Evolutionary conservation across 2,329 filamentous ascomycete species (phyloP).

Genomic region (Botrytis aclada): DNA sequence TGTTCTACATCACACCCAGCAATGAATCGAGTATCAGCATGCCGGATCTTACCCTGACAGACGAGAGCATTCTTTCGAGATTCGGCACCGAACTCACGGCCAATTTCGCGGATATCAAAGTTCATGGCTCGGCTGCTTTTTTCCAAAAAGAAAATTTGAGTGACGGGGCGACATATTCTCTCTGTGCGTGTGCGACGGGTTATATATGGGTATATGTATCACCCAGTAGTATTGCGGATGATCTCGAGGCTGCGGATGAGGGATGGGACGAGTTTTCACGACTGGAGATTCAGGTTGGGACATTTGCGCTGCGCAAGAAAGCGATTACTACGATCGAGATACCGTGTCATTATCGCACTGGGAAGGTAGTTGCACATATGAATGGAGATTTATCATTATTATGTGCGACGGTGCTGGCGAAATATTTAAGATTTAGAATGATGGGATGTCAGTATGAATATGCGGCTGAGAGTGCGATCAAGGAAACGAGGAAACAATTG

Average conservation of each 20-base stretch:
- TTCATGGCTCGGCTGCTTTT: conserved; percentile 30
- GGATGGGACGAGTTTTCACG: conserved; percentile 21
- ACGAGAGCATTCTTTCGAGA: conserved; percentile 31
- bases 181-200: conserved; percentile 34
- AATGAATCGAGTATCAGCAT: conserved; percentile 33
- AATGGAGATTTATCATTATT: conserved; percentile 28
- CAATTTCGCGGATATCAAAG: conserved; percentile 35
- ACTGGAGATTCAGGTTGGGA: conserved; percentile 33
- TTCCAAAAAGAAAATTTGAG: conserved; percentile 31
- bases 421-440: conserved; percentile 32
- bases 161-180: conserved; percentile 27
- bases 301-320: conserved; percentile 29
- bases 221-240: neutral
- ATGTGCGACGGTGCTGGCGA: conserved; percentile 31
- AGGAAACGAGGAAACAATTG: conserved; percentile 23
- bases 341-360: conserved; percentile 25
- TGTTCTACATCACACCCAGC: conserved; percentile 30
- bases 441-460: conserved; percentile 34
- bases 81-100: conserved; percentile 32
- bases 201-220: conserved; percentile 33
- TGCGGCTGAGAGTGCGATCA: conserved; percentile 30
- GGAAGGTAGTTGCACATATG: neutral
- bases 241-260: neutral
- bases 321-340: conserved; percentile 33
- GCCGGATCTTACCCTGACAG: conserved; percentile 30